phyloP scores from a whole-genome alignment of 306 rosid genomes.

The Gillenia trifoliata region DNA sequence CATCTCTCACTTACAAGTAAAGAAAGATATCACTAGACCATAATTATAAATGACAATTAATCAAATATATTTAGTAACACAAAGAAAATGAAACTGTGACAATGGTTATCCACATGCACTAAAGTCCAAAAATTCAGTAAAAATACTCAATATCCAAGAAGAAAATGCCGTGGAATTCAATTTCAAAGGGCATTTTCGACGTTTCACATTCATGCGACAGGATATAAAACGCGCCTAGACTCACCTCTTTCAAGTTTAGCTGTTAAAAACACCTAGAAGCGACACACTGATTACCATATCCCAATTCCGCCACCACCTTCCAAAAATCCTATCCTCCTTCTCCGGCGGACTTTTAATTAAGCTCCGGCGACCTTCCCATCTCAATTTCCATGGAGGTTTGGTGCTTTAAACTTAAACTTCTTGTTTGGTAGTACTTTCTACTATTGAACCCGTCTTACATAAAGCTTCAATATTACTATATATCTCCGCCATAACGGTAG shows the following conservation, averaged over 20 bases:
- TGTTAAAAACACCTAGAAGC: constrained; percentile 38
- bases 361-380: constrained; percentile 22
- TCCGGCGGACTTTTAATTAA: constrained; percentile 24
- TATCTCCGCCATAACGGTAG: neutral
- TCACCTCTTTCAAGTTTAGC: constrained; percentile 44
- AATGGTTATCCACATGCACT: neutral
- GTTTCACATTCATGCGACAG: neutral
- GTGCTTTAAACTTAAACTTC: neutral
- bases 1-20: too few relatives aligned
- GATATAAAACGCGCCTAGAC: constrained; percentile 33
- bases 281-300: neutral
- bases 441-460: neutral
- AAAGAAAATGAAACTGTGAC: too few relatives aligned
- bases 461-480: neutral
- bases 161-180: neutral
- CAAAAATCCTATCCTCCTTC: neutral
- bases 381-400: neutral
- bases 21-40: too few relatives aligned
- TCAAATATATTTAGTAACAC: too few relatives aligned
- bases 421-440: too few relatives aligned
- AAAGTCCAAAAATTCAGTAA: neutral
- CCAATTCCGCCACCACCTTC: neutral
- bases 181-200: constrained; percentile 25
- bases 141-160: neutral
- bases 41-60: too few relatives aligned